Percentiles rank a stretch among this genome's conserved stretches.
Evolutionary conservation across 2,329 filamentous ascomycete genomes (phyloP).

Genomic region (Calonectria multiphialidica): DNA sequence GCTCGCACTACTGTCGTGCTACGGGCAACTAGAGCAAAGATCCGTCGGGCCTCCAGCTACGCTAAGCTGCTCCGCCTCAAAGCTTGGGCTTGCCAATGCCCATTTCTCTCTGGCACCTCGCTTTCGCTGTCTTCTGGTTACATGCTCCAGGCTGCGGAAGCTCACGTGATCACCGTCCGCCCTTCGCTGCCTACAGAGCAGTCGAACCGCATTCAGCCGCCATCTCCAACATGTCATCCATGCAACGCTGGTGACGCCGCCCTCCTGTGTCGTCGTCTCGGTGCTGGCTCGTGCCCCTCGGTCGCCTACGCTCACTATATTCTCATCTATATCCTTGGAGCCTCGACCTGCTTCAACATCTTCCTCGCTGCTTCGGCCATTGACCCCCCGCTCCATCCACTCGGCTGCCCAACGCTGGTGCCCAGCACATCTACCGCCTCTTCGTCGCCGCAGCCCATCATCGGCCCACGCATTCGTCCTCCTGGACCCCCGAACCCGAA

Average conservation of each 20-base stretch:
- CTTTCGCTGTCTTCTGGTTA: not conserved
- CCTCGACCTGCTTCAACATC: conserved; percentile 17
- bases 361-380: conserved; percentile 20
- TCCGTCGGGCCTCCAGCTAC: conserved; percentile 2
- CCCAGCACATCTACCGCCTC: conserved; percentile 18
- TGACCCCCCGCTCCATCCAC: conserved; percentile 32
- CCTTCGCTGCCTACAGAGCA: not conserved
- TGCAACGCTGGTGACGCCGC: conserved; percentile 23
- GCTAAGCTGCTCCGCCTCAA: conserved; percentile 23
- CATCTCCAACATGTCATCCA: conserved; percentile 22
- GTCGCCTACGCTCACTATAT: conserved; percentile 24
- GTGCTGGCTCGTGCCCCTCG: conserved; percentile 31
- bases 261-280: conserved; percentile 14
- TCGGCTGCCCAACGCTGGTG: conserved; percentile 35
- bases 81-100: conserved; percentile 20
- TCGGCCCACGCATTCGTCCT: conserved; percentile 21
- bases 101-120: not conserved
- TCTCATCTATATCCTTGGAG: conserved; percentile 16
- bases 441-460: conserved; percentile 8
- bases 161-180: conserved; percentile 21
- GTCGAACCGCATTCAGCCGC: conserved; percentile 22
- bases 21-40: not conserved
- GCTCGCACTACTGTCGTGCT: conserved; percentile 2
- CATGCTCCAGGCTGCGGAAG: not conserved
- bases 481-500: conserved; percentile 20